Percentiles rank a stretch among this genome's conserved stretches.
These are phyloP conservation scores for Tylopilus orsonianus DNA, from an alignment of 1,284 basidiomycete species.

Conservation along the genomic window DNA sequence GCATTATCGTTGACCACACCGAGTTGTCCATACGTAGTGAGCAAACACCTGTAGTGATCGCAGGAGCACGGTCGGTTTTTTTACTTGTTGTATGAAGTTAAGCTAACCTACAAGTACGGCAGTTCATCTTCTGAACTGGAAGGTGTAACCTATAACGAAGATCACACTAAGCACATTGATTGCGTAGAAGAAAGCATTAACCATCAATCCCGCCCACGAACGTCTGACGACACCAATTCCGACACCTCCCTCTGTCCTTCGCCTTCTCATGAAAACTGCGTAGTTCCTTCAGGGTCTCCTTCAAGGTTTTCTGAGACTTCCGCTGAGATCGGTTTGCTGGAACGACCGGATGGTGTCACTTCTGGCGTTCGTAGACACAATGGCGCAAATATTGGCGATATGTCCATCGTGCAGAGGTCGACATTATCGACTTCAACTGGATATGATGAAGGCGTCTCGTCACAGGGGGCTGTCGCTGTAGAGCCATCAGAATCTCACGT, in stretches of 20 bases:
- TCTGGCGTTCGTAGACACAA: neutral
- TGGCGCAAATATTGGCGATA: neutral
- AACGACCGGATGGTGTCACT: neutral
- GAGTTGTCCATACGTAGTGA: neutral
- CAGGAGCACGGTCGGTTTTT: slow-evolving; percentile 4
- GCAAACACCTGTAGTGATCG: neutral
- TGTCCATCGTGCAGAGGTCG: neutral
- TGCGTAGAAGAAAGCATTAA: neutral
- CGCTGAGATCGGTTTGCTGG: neutral
- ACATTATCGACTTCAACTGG: neutral
- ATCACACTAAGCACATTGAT: neutral
- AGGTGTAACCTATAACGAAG: no score
- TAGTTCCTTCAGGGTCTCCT: neutral
- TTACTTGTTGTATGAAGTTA: neutral
- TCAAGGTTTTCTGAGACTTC: neutral
- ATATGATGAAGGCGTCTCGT: neutral
- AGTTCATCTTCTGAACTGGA: neutral
- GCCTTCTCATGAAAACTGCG: neutral
- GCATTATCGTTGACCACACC: neutral
- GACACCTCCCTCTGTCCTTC: neutral
- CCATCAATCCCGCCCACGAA: neutral
- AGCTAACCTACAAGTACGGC: slow-evolving; percentile 9
- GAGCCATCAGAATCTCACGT: neutral
- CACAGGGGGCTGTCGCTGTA: neutral
- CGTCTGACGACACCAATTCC: neutral